These are phyloP conservation scores for Fusarium armeniacum DNA, from an alignment of 2,329 filamentous ascomycete species.

Conservation along the genomic window DNA sequence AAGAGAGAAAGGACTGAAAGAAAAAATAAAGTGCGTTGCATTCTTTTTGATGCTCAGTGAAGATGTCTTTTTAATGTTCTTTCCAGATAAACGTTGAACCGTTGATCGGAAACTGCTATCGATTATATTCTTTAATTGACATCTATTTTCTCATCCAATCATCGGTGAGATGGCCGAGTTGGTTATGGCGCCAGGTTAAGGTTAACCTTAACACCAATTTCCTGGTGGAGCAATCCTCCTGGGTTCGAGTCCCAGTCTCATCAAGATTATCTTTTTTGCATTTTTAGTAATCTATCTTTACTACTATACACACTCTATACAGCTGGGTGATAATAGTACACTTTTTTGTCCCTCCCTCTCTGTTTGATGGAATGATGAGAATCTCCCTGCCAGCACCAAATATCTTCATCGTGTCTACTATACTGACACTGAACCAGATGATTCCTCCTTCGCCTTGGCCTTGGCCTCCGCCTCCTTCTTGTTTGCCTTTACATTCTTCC, in stretches of 20 bases:
- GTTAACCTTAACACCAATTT: slow-evolving; percentile 35
- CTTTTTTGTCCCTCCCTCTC: no score
- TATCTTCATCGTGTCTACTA: background rate
- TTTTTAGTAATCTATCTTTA: background rate
- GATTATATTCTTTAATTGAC: fast-evolving
- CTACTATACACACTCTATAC: no score
- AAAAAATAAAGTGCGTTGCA: no score
- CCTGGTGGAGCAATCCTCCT: slow-evolving; percentile 38
- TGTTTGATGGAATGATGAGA: no score
- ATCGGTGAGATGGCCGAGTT: slow-evolving; percentile 37
- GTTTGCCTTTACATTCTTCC: slow-evolving; percentile 20
- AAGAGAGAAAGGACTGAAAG: no score
- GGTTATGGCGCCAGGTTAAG: slow-evolving; percentile 39
- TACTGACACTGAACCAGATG: background rate
- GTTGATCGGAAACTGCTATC: fast-evolving
- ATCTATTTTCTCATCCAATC: slow-evolving; percentile 3
- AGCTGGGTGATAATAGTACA: no score
- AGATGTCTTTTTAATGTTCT: no score
- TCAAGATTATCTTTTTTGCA: slow-evolving; percentile 19
- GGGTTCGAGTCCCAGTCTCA: slow-evolving; percentile 38
- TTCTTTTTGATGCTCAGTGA: no score
- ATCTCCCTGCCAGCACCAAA: background rate
- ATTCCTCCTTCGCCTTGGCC: fast-evolving
- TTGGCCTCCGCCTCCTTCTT: background rate
- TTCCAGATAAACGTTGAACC: no score